Base-by-base conservation (phyloP, 306 rosid species). In the Trifolium dubium region DNA sequence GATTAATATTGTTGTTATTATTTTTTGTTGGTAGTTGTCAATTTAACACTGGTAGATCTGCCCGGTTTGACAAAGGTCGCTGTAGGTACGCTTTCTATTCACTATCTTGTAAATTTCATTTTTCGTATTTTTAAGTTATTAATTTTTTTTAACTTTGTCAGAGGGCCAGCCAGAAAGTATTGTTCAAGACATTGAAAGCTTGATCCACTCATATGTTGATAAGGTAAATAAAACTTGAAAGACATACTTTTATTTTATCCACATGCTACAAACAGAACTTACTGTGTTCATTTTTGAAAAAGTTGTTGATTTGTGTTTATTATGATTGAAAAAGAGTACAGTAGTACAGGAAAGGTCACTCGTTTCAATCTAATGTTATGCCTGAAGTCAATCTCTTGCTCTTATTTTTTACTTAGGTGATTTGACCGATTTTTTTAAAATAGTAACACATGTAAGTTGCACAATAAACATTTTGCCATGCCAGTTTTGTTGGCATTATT, bases 61-160 rank as follows among this genome's bases (percentile, higher is more conserved):
- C 98, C 98, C 14, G 98, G 98, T 83, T 87, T 92, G 82, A 92
- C 98, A 9, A 92, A 92, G 80, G 92, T 92, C 67, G 98, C 98
- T 61, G 78, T 92, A 78, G 98, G 98, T 92, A 88, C 13, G 89
- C 73, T 61, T 44, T 64, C 39, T 71, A 49, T 28, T 46, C 62
- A 35, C 44, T 59, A 14, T 19, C 10, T 63, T 60, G 30, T 50
- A 63, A 31, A 15, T 32, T 74, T 74, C 9, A 30, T 23, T 59
- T 60, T 80, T 54, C 41, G 40, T 53, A 55, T 59, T 10, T 67
- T 80, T 51, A 41, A 39, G 40, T 71, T 59, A 23, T 30, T 72
- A 74, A 17, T 43, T 61, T 30, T 23, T 65, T 15, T 41, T 67
- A 6, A 43, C 44, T 79, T 77, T 77, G 58, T 47, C 80, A 91